Evolutionary conservation across 2,329 filamentous ascomycete genomes (phyloP).

Genomic region (Periconia macrospinosa): DNA sequence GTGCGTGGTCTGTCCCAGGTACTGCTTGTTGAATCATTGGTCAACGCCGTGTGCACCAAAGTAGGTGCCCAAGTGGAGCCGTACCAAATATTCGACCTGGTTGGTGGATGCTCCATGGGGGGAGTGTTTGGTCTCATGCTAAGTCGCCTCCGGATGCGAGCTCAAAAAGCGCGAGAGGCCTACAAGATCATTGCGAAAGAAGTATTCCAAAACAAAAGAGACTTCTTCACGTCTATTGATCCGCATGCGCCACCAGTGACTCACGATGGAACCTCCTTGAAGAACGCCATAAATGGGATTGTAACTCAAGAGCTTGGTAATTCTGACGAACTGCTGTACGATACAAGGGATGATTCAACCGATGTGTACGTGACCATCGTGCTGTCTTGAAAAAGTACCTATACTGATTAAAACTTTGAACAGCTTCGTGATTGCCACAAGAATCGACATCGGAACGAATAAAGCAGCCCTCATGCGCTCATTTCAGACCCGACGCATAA

Average conservation of each 20-base stretch:
- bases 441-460: conserved; percentile 31
- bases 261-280: conserved; percentile 17
- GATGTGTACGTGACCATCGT: conserved; percentile 27
- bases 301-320: conserved; percentile 19
- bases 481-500: conserved; percentile 32
- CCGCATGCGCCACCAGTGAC: conserved; percentile 11
- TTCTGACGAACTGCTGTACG: conserved; percentile 24
- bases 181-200: conserved; percentile 28
- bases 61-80: conserved; percentile 25
- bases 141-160: conserved; percentile 32
- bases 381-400: background rate
- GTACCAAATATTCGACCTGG: conserved; percentile 36
- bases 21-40: conserved; percentile 32
- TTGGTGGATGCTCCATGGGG: conserved; percentile 31
- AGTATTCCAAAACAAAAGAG: conserved; percentile 29
- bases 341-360: conserved; percentile 24
- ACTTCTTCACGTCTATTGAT: conserved; percentile 29
- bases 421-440: conserved; percentile 32
- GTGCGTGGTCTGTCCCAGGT: conserved; percentile 33
- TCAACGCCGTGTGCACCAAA: conserved; percentile 34
- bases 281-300: conserved; percentile 23
- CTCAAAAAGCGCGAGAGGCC: conserved; percentile 30
- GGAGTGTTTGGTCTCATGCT: conserved; percentile 34
- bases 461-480: conserved; percentile 34
- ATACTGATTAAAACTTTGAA: conserved; percentile 4